Base-by-base conservation (phyloP, 2,329 filamentous ascomycete genomes). In the Fusarium buharicum region DNA sequence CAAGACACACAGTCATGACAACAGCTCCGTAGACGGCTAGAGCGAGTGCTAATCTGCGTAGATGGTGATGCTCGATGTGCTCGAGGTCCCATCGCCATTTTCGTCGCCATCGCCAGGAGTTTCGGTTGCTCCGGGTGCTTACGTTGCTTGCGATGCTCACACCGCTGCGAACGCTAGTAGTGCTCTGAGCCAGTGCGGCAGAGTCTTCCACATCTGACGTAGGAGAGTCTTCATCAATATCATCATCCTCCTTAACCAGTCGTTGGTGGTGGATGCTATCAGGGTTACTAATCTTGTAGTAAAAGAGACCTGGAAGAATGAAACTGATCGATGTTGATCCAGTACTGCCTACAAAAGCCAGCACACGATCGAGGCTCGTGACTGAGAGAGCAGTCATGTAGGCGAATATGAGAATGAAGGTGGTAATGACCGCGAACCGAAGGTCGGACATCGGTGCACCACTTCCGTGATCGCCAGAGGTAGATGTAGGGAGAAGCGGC, bases 301-400 rank as follows among this genome's bases (percentile, higher is more conserved):
- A 99, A 76, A 99, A 99, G 4, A 99, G 78, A 0, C 95, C 95
- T 0, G 95, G 95, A 1, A 99, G 83, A 65, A 99, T 98, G 74
- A 99, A 99, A 60, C 92, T 96, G 70, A 99, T 99, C 59, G 92
- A 92, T 0, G 95, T 99, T 47, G 90, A 94, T 49, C 95, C 95
- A 0, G 95, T 99, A 69, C 90, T 93, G 33, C 95, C 95, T 11
- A 99, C 95, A 68, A 97, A 99, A 0, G 95, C 94, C 0, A 99
- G 84, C 1, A 99, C 93, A 41, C 91, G 90, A 73, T 97, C 93
- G 4, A 99, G 84, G 12, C 90, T 95, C 17, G 88, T 91, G 4
- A 99, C 93, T 0, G 92, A 96, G 79, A 99, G 91, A 20, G 95
- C 93, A 8, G 92, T 92, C 53, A 91, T 83, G 74, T 98, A 99